These are phyloP conservation scores for Penicillium robsamsonii DNA, from an alignment of 495 filamentous ascomycete species.

Conservation along the genomic window DNA sequence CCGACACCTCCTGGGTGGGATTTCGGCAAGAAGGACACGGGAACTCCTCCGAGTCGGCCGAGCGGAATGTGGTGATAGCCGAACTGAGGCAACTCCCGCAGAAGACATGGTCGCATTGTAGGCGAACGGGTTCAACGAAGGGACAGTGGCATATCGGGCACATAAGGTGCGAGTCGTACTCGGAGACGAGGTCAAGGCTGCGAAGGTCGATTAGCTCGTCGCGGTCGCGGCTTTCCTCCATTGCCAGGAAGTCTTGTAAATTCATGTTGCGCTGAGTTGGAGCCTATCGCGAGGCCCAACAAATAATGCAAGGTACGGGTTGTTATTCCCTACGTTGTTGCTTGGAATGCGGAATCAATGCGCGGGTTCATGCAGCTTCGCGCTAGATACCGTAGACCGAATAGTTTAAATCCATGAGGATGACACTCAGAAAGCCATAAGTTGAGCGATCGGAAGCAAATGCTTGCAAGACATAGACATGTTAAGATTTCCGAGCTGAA, in stretches of 20 bases:
- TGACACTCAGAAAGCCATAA: constrained; percentile 11
- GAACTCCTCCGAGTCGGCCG: constrained; percentile 40
- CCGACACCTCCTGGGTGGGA: constrained; percentile 36
- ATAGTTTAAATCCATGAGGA: constrained; percentile 22
- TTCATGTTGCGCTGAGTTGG: constrained; percentile 23
- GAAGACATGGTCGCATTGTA: constrained; percentile 74
- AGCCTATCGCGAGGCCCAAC: neutral
- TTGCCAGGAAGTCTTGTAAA: constrained; percentile 34
- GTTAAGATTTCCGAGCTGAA: neutral
- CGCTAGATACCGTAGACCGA: constrained; percentile 24
- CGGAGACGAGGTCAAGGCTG: constrained; percentile 64
- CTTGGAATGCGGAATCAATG: constrained; percentile 12
- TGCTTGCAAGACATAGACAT: constrained; percentile 1
- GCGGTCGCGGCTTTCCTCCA: constrained; percentile 31
- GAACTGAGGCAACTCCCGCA: constrained; percentile 68
- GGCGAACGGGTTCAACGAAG: constrained; percentile 67
- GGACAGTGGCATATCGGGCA: constrained; percentile 81
- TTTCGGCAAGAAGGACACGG: constrained; percentile 49
- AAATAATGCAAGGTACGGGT: neutral
- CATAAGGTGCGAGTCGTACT: constrained; percentile 73
- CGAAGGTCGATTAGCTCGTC: constrained; percentile 59
- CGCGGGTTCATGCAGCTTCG: constrained; percentile 17
- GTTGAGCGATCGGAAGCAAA: constrained; percentile 1
- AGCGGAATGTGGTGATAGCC: constrained; percentile 48
- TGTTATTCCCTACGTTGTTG: constrained; percentile 6